Evolutionary conservation across 163 green algal species (phyloP).

Genomic region (Volvox carteri): DNA sequence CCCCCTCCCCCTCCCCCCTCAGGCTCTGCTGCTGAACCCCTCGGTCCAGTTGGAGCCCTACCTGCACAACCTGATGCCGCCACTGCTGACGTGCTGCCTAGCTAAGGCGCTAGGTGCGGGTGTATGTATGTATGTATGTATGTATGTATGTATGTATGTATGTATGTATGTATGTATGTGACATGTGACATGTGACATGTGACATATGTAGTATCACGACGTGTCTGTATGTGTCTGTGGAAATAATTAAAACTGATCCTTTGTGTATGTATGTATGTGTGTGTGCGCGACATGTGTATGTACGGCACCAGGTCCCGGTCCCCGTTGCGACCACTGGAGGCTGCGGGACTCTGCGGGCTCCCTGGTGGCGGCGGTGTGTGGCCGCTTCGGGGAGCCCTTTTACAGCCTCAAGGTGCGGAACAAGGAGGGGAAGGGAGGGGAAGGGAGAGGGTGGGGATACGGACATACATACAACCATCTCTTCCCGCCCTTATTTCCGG

Average conservation of each 20-base stretch:
- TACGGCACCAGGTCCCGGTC: conserved; percentile 35
- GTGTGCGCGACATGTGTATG: no score
- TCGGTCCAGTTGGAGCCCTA: conserved; percentile 83
- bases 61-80: conserved; percentile 88
- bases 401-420: conserved; percentile 71
- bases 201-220: no score
- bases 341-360: conserved; percentile 68
- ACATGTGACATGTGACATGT: not conserved
- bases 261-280: no score
- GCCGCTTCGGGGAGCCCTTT: conserved; percentile 70
- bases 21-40: conserved; percentile 69
- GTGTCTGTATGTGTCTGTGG: no score
- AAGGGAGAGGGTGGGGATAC: not conserved
- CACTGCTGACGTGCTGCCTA: conserved; percentile 88
- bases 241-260: no score
- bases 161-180: not conserved
- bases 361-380: conserved; percentile 62
- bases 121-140: not conserved
- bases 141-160: not conserved
- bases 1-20: not conserved
- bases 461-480: no score
- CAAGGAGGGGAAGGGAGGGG: not conserved
- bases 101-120: conserved; percentile 75
- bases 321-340: conserved; percentile 65
- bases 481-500: no score